phyloP scores from a whole-genome alignment of 2,329 filamentous ascomycete genomes.

The Penicillium sp. region DNA sequence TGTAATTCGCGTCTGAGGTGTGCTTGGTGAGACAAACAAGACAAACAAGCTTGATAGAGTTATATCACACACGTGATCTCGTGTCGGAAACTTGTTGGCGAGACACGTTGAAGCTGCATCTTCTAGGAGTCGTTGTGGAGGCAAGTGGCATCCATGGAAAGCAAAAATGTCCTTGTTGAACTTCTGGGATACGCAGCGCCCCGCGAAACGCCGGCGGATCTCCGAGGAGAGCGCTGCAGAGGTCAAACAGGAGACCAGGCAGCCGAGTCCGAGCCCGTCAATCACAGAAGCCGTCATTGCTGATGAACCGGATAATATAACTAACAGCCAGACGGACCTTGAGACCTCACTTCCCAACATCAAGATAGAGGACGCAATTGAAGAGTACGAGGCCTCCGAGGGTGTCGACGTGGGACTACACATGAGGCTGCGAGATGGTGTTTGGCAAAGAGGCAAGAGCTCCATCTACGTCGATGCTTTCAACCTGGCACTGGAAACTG shows the following conservation, averaged over 20 bases:
- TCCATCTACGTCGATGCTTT: conserved; percentile 98
- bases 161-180: conserved; percentile 38
- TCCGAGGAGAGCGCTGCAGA: conserved; percentile 10
- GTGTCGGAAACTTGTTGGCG: conserved; percentile 28
- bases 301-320: conserved; percentile 32
- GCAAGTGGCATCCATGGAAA: conserved; percentile 13
- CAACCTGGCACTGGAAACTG: conserved; percentile 86
- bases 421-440: conserved; percentile 57
- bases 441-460: conserved; percentile 75
- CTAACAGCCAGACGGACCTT: conserved; percentile 62
- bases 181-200: conserved; percentile 38
- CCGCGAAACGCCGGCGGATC: conserved; percentile 35
- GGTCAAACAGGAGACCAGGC: conserved; percentile 4
- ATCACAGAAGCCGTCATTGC: conserved; percentile 36
- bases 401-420: conserved; percentile 45
- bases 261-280: conserved; percentile 35
- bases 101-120: conserved; percentile 14
- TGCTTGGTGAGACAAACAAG: conserved; percentile 23
- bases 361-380: conserved; percentile 69
- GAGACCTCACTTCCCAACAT: conserved; percentile 72
- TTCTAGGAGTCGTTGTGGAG: background rate
- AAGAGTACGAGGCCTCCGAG: conserved; percentile 74
- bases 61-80: conserved; percentile 32
- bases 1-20: background rate
- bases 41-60: conserved; percentile 16